Base-by-base conservation (phyloP, 2,329 filamentous ascomycete species). In the Tricladium varicosporioides region DNA sequence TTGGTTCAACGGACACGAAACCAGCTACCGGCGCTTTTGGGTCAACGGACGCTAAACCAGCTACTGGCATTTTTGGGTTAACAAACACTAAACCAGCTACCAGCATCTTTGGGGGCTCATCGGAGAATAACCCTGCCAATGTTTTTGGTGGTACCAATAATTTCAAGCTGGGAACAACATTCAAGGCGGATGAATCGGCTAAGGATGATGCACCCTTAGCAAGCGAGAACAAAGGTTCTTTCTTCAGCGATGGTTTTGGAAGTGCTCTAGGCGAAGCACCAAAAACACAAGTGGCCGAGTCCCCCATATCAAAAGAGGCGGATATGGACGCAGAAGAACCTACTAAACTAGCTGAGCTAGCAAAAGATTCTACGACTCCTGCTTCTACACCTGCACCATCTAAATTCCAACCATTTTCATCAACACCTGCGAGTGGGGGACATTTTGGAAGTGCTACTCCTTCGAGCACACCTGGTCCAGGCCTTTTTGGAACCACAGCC, bases 231-330 rank as follows among this genome's bases (percentile, higher is more conserved):
- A 71, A 73, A n/a, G 75, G 75, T 11, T 76, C 77, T 5, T 77
- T 88, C 62, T 89, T 90, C 66, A 82, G 82, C n/a, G 76, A 74
- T 52, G 79, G 75, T 9, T 89, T 91, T 69, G 77, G 80, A 5
- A 79, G 80, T 56, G 80, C 81, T 13, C 74, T 91, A 27, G 77
- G 75, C 10, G 80, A 81, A 46, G 65, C 73, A 18, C 76, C 77
- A 57, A 67, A 74, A 32, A 60, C 69, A 18, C 66, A 65, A 14
- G 16, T 57, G 9, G 55, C 57, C 16, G 46, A 62, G 48, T 40
- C 54, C 36, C 62, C 67, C 32, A 58, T 62, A 36, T 66, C 68
- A 0, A 80, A 79, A 64, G 82, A 84, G 27, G 75, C 80, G 56
- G 78, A 81, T 48, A 84, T 84, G 81, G 67, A 70, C 51, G 53